A percentile compares a stretch with the other conserved stretches of the same genome.
phyloP scores from a whole-genome alignment of 148 eudicot species.

The Talinum fruticosum region DNA sequence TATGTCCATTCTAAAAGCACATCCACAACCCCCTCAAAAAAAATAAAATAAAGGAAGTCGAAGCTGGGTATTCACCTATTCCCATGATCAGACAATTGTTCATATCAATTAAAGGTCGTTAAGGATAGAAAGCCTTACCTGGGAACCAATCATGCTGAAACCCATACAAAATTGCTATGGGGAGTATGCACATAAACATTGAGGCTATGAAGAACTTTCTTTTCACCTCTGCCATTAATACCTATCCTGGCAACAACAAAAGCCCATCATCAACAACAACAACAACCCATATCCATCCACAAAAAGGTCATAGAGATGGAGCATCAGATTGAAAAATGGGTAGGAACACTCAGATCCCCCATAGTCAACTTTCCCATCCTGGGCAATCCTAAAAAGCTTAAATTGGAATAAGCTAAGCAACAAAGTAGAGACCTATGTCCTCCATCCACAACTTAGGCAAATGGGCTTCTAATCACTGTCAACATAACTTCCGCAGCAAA shows the following conservation, averaged over 20 bases:
- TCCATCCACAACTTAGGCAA: background rate
- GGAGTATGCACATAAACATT: constrained; percentile 62
- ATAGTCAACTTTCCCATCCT: background rate
- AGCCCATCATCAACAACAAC: constrained; percentile 1
- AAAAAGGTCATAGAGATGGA: background rate
- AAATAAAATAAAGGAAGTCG: background rate
- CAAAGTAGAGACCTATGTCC: too few species aligned
- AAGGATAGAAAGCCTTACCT: constrained; percentile 37
- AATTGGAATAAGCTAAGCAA: background rate
- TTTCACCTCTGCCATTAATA: constrained; percentile 39
- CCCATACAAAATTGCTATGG: constrained; percentile 61
- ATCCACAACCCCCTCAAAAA: background rate
- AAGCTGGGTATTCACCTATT: background rate
- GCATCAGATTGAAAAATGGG: background rate
- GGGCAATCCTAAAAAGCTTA: background rate
- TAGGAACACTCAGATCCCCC: background rate
- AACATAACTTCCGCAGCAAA: background rate
- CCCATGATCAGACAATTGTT: background rate
- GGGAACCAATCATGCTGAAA: constrained; percentile 61
- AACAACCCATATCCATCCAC: background rate
- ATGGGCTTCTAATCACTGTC: background rate
- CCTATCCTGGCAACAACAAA: constrained; percentile 24
- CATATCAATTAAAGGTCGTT: background rate
- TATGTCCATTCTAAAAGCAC: background rate
- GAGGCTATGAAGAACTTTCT: constrained; percentile 59